Evolutionary conservation across 352 stramenopile species (phyloP).

Genomic region (Phytophthora cryptogea): DNA sequence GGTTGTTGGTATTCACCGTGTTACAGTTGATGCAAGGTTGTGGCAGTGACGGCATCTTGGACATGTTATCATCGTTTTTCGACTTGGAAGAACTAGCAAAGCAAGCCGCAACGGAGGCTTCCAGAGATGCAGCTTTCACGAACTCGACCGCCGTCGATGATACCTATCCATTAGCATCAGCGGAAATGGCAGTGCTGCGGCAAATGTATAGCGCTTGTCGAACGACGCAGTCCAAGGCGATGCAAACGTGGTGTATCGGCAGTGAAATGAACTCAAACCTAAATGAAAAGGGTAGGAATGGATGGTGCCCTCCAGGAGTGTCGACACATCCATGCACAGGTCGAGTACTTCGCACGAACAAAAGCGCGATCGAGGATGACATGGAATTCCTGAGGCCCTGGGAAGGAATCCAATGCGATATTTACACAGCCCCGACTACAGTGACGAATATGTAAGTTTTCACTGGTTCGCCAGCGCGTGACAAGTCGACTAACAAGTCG

Average conservation of each 20-base stretch:
- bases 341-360: constrained; percentile 44
- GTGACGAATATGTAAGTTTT: constrained; percentile 67
- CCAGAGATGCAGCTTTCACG: constrained; percentile 11
- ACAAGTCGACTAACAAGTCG: too few species aligned
- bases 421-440: constrained; percentile 67
- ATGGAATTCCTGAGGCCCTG: constrained; percentile 66
- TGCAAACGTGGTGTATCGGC: constrained; percentile 71
- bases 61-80: constrained; percentile 46
- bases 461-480: not conserved
- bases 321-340: constrained; percentile 70
- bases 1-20: constrained; percentile 15
- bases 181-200: constrained; percentile 49
- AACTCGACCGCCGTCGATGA: constrained; percentile 42
- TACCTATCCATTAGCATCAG: constrained; percentile 50
- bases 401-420: constrained; percentile 71
- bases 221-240: constrained; percentile 43
- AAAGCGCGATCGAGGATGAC: constrained; percentile 6
- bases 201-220: constrained; percentile 53
- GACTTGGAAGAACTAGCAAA: constrained; percentile 39
- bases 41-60: constrained; percentile 31
- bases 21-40: constrained; percentile 8
- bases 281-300: constrained; percentile 5
- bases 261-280: constrained; percentile 14
- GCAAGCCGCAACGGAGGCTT: constrained; percentile 18
- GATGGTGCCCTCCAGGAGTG: constrained; percentile 49